Conservation (phyloP, 306 rosid species). For the Dryas alaskensis region DNA sequence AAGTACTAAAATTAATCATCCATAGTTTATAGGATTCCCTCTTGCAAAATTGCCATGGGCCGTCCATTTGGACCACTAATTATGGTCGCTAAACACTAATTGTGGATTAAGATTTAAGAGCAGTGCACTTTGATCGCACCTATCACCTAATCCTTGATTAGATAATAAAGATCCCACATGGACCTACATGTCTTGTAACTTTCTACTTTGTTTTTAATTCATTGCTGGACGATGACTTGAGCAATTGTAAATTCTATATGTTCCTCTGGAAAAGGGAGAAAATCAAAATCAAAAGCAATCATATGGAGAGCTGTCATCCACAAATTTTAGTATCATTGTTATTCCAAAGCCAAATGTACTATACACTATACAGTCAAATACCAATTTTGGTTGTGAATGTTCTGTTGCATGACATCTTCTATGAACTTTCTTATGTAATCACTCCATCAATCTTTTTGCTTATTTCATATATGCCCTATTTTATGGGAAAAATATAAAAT, state of each 20-base stretch:
- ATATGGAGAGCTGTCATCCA: constrained; percentile 43
- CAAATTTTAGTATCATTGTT: constrained; percentile 9
- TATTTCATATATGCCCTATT: too few relatives aligned
- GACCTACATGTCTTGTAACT: constrained; percentile 25
- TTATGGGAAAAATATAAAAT: too few relatives aligned
- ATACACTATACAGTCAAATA: neutral
- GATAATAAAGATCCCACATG: constrained; percentile 1
- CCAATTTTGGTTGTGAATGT: neutral
- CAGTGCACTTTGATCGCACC: constrained; percentile 16
- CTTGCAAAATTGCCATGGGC: neutral
- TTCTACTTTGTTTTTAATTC: neutral
- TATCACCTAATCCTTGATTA: constrained; percentile 10
- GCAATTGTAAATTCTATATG: neutral
- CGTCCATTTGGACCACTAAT: constrained; percentile 13
- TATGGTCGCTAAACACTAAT: constrained; percentile 9
- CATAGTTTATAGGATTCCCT: too few relatives aligned
- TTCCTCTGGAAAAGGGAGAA: neutral
- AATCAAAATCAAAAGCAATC: constrained; percentile 19
- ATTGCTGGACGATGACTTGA: neutral
- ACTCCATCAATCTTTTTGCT: neutral
- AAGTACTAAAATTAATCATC: too few relatives aligned
- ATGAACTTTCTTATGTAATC: neutral
- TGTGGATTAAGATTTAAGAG: neutral
- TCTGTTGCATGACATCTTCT: neutral
- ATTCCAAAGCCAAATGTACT: neutral